phyloP scores from a whole-genome alignment of 106 monocot species.

The Phalaenopsis aphrodite region DNA sequence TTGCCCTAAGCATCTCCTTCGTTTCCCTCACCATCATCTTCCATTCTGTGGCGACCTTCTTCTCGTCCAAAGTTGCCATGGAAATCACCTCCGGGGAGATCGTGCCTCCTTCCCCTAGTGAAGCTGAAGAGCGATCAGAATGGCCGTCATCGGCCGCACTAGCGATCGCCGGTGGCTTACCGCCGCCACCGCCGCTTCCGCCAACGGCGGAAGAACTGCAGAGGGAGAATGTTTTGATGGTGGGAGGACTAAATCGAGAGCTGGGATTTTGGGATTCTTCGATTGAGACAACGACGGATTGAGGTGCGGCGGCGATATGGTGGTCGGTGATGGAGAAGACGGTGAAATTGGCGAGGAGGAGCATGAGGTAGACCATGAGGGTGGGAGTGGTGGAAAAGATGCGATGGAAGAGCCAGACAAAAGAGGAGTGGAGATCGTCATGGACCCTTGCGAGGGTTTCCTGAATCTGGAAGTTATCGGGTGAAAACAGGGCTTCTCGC shows the following conservation, averaged over 20 bases:
- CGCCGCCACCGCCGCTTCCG: constrained; percentile 22
- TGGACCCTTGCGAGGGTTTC: constrained; percentile 40
- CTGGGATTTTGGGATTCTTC: not conserved
- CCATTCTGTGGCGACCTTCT: constrained; percentile 24
- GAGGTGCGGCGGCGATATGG: constrained; percentile 25
- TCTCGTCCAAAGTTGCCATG: not conserved
- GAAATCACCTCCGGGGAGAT: constrained; percentile 8
- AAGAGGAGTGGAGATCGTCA: constrained; percentile 59
- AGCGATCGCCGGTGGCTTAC: constrained; percentile 26
- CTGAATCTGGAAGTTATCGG: constrained; percentile 34
- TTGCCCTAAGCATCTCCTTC: constrained; percentile 19
- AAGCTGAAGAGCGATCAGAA: constrained; percentile 9
- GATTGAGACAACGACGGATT: not conserved
- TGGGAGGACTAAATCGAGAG: constrained; percentile 3
- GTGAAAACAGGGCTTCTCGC: constrained; percentile 30
- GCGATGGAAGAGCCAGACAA: constrained; percentile 77
- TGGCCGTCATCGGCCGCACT: constrained; percentile 41
- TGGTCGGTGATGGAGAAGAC: constrained; percentile 58
- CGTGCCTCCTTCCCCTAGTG: not conserved
- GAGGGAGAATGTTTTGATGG: constrained; percentile 22
- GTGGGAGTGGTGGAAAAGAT: constrained; percentile 61
- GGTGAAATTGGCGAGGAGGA: constrained; percentile 75
- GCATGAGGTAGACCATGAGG: constrained; percentile 69
- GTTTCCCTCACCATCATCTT: constrained; percentile 22
- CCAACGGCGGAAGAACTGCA: constrained; percentile 27